Base-by-base conservation (phyloP, 495 filamentous ascomycete species). In the Amniculicola lignicola region DNA sequence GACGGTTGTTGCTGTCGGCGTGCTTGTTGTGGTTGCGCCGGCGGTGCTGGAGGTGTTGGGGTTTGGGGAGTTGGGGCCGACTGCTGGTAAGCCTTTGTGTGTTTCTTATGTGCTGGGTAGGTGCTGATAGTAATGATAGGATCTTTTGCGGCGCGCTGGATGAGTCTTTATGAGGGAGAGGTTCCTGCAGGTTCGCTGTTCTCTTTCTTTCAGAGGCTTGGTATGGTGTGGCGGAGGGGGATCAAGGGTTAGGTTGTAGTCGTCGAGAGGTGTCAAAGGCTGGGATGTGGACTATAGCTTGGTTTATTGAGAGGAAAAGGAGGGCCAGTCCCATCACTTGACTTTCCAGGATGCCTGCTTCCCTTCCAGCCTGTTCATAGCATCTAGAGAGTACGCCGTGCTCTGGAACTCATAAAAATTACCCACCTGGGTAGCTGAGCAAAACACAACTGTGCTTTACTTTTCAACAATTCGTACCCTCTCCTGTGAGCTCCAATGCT, bases 1-100 rank as follows among this genome's bases (percentile, higher is more conserved):
- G 19, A 78, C 77, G 0, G 51, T 81, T 4, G 36, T 81, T 51
- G 79, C 75, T 6, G 22, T 82, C n/a, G 79, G 78, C 2, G 62
- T 82, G 11, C 42, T 82, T 54, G 70, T 66, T 10, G 2, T 73
- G 10, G 29, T 81, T 54, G 51, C 61, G 39, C 78, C 78, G 6
- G 73, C 68, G 67, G 67, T 69, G 16, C 25, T 82, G 21, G 72
- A 74, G 55, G 57, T 67, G 16, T 42, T 82, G 18, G 79, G 79
- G 11, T 82, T 82, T 62, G 73, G 48, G 1, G 74, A 71, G 54
- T 28, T 74, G 37, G 79, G 78, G 14, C 75, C 75, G 1, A 58
- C 77, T 47, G 71, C 72, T 59, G 74, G 73, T 70, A 50, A 58
- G 69, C 58, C 10, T 9, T 42, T 18, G 9, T 53, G 15, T 29